These are phyloP conservation scores for Sporothrix schenckii DNA, from an alignment of 2,329 filamentous ascomycete species.

Conservation along the genomic window DNA sequence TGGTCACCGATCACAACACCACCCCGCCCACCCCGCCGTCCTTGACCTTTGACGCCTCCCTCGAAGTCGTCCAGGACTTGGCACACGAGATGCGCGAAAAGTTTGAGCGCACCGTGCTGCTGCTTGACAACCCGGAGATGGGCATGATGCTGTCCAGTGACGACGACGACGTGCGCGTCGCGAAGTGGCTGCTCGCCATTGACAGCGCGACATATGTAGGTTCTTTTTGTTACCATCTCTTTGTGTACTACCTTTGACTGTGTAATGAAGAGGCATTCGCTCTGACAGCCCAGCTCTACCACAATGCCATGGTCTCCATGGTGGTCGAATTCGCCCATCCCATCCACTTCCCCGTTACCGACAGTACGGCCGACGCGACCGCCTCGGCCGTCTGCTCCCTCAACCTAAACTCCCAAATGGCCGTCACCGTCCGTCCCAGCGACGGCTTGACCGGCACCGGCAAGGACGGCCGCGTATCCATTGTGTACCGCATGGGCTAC, in stretches of 20 bases:
- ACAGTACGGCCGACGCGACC: conserved; percentile 2
- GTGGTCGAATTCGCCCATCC: conserved; percentile 25
- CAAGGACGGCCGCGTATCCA: conserved; percentile 32
- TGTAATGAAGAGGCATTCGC: not conserved
- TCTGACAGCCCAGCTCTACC: conserved; percentile 31
- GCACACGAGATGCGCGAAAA: conserved; percentile 25
- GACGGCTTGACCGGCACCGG: conserved; percentile 12
- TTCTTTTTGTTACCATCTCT: not conserved
- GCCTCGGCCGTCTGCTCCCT: conserved; percentile 30
- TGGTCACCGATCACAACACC: conserved; percentile 22
- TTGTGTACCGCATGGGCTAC: conserved; percentile 32
- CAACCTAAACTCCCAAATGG: conserved; percentile 32
- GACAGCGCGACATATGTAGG: conserved; percentile 30
- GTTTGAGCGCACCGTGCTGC: conserved; percentile 31
- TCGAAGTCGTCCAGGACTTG: conserved; percentile 33
- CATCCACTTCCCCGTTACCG: conserved; percentile 21
- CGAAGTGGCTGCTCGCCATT: conserved; percentile 31
- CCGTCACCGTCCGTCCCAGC: conserved; percentile 29
- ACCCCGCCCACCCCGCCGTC: conserved; percentile 12
- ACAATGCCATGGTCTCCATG: conserved; percentile 34
- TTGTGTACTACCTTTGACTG: too few relatives aligned
- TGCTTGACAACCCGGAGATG: conserved; percentile 35
- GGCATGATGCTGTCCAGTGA: conserved; percentile 26
- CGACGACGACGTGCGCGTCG: conserved; percentile 19
- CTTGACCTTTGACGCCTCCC: conserved; percentile 26